Conservation (phyloP, 192 early-diverging fungal genomes). For the Powellomyces hirtus region DNA sequence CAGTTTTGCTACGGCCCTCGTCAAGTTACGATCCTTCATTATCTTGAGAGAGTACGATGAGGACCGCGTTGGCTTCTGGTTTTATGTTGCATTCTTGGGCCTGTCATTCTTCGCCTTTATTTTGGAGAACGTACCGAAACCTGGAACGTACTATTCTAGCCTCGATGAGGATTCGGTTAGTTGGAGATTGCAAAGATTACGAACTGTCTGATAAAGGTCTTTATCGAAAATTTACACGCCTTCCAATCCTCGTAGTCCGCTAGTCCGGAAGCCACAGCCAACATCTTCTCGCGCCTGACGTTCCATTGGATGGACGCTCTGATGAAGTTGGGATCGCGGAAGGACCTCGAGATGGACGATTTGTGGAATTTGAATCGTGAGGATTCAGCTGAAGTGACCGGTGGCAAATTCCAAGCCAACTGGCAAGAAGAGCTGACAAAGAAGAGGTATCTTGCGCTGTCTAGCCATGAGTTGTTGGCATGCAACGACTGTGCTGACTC, state of each 20-base stretch:
- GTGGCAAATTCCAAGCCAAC: slow-evolving; percentile 57
- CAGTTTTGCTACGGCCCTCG: slow-evolving; percentile 2
- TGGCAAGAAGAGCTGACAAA: slow-evolving; percentile 75
- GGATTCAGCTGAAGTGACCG: slow-evolving; percentile 59
- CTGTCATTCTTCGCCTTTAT: slow-evolving; percentile 31
- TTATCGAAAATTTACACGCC: background rate
- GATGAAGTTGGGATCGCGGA: slow-evolving; percentile 74
- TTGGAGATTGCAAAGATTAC: background rate
- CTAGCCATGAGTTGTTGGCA: background rate
- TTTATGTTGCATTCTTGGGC: slow-evolving; percentile 13
- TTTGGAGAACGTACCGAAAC: slow-evolving; percentile 47
- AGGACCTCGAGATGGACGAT: slow-evolving; percentile 73
- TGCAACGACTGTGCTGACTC: no score
- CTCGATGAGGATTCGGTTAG: slow-evolving; percentile 35
- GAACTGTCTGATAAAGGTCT: background rate
- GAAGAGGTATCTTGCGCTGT: slow-evolving; percentile 22
- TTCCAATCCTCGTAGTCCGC: slow-evolving; percentile 9
- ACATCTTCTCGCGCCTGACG: slow-evolving; percentile 77
- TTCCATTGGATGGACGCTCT: slow-evolving; percentile 91
- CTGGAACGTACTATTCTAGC: slow-evolving; percentile 30
- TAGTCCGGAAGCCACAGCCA: slow-evolving; percentile 75
- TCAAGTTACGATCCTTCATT: slow-evolving; percentile 20
- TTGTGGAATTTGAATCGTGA: slow-evolving; percentile 63
- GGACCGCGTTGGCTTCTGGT: slow-evolving; percentile 13
- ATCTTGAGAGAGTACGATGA: slow-evolving; percentile 10